Conservation (phyloP, 768 basidiomycete species). For the Tricholoma terreum region DNA sequence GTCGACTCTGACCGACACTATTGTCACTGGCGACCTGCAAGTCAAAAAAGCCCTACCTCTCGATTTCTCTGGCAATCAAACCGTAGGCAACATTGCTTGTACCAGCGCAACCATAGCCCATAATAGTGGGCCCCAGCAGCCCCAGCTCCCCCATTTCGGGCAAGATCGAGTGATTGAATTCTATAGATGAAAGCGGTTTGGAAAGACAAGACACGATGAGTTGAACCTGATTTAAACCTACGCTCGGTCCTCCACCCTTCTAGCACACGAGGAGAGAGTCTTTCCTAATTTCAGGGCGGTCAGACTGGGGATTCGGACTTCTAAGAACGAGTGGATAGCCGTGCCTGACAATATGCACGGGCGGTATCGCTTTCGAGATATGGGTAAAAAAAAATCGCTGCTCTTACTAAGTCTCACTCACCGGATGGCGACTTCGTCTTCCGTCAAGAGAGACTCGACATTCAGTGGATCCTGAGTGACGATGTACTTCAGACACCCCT, state of each 20-base stretch:
- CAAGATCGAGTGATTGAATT: conserved; percentile 73
- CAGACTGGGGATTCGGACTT: neutral
- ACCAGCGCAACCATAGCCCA: conserved; percentile 93
- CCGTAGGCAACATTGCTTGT: conserved; percentile 91
- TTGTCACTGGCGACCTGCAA: neutral
- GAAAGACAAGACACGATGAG: neutral
- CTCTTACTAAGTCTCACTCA: conserved; percentile 28
- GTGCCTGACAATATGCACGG: conserved; percentile 73
- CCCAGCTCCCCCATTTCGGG: conserved; percentile 93
- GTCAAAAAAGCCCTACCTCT: conserved; percentile 52
- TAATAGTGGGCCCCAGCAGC: conserved; percentile 86
- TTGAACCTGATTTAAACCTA: conserved; percentile 26
- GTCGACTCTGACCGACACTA: conserved; percentile 61
- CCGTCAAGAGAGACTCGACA: conserved; percentile 75
- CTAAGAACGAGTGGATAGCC: conserved; percentile 12
- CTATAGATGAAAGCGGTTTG: conserved; percentile 32
- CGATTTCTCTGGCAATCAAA: conserved; percentile 89
- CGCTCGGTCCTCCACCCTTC: conserved; percentile 88
- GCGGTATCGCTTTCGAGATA: conserved; percentile 65
- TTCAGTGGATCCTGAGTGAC: conserved; percentile 73
- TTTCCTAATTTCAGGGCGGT: conserved; percentile 48
- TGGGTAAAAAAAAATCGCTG: conserved; percentile 4
- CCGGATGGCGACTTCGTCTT: conserved; percentile 90
- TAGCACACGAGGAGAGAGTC: conserved; percentile 82
- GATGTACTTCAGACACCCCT: neutral